Evolutionary conservation across 164 flowering plant genomes (phyloP).

Genomic region (Nymphaea thermarum): DNA sequence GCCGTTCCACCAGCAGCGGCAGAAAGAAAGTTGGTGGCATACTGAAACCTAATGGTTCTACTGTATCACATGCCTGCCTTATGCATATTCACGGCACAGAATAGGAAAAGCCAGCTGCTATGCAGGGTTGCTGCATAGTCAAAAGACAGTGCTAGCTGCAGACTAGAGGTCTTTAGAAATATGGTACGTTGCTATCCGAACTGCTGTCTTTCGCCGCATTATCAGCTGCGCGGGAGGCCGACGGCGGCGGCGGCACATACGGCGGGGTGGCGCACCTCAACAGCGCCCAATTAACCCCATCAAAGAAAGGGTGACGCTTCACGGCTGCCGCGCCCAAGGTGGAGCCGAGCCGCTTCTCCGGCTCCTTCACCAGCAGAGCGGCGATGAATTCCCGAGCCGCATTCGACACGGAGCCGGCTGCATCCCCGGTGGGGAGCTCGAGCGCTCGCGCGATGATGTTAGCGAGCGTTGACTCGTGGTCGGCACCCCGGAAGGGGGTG

Average conservation of each 20-base stretch:
- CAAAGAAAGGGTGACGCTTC: constrained; percentile 65
- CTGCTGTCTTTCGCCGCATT: constrained; percentile 22
- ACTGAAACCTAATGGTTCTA: neutral
- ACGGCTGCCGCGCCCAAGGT: constrained; percentile 66
- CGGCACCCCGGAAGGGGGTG: constrained; percentile 68
- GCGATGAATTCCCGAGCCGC: constrained; percentile 47
- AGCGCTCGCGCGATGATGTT: constrained; percentile 75
- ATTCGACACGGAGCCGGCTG: constrained; percentile 13
- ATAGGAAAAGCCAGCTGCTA: neutral
- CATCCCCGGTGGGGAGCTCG: constrained; percentile 62
- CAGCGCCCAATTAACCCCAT: constrained; percentile 82
- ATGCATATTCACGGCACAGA: neutral
- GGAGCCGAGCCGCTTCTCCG: constrained; percentile 56
- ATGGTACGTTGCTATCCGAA: constrained; percentile 44
- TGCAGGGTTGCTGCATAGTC: no score
- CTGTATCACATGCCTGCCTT: neutral
- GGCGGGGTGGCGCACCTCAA: constrained; percentile 70
- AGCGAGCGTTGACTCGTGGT: constrained; percentile 61
- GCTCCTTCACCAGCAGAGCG: constrained; percentile 54
- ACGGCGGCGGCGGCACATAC: constrained; percentile 34
- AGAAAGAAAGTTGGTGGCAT: neutral
- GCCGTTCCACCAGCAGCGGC: neutral
- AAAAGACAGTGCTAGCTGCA: neutral
- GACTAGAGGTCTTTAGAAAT: constrained; percentile 17
- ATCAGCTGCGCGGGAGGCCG: constrained; percentile 12